Conservation (phyloP, 495 filamentous ascomycete species). For the Penicillium paradoxum region DNA sequence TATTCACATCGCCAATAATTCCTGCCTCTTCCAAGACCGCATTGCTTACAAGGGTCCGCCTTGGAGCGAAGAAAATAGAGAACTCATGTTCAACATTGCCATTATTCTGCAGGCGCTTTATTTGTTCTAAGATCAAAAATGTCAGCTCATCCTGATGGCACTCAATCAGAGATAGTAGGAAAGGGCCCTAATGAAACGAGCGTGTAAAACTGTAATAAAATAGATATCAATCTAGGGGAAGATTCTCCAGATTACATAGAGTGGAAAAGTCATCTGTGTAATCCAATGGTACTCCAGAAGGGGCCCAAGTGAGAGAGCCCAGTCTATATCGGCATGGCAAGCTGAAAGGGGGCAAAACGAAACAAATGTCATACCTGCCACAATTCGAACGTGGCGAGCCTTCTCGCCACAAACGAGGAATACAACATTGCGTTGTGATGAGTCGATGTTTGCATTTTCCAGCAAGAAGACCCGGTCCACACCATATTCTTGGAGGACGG, state of each 20-base stretch:
- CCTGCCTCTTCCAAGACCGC: constrained; percentile 90
- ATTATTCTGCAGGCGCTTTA: constrained; percentile 80
- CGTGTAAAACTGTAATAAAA: constrained; percentile 27
- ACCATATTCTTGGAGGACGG: constrained; percentile 84
- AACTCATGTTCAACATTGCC: constrained; percentile 89
- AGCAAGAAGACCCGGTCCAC: constrained; percentile 95
- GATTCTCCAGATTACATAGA: constrained; percentile 58
- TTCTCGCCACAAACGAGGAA: constrained; percentile 89
- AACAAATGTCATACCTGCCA: constrained; percentile 68
- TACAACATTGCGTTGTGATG: constrained; percentile 89
- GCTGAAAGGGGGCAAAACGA: background rate
- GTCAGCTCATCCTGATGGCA: constrained; percentile 58
- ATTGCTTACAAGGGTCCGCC: constrained; percentile 86
- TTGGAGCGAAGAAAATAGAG: constrained; percentile 86
- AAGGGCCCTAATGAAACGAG: constrained; percentile 44
- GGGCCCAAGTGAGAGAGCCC: background rate
- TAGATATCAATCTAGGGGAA: constrained; percentile 55
- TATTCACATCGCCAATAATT: constrained; percentile 85
- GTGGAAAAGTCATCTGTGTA: constrained; percentile 51
- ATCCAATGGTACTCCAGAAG: constrained; percentile 56
- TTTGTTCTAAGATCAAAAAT: constrained; percentile 63
- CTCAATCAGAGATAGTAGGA: constrained; percentile 31
- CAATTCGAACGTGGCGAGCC: constrained; percentile 68
- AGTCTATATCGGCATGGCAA: background rate
- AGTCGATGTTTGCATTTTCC: constrained; percentile 89